These are phyloP conservation scores for Boletus semigastroideus DNA, from an alignment of 1,284 basidiomycete species.

Conservation along the genomic window DNA sequence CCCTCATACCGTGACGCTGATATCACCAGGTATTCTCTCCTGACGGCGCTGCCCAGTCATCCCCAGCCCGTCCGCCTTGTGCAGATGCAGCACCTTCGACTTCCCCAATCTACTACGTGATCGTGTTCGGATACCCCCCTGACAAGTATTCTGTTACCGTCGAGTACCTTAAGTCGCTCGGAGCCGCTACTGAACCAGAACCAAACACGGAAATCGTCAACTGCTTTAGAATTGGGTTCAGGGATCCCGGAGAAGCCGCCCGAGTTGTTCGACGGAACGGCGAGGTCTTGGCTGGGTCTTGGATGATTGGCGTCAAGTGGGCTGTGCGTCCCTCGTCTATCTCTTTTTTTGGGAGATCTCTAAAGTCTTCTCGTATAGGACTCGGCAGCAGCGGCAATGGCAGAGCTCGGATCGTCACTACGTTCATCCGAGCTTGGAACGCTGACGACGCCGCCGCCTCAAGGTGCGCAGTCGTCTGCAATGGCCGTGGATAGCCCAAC, in stretches of 20 bases:
- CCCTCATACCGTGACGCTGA: neutral
- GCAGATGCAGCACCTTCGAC: slow-evolving; percentile 29
- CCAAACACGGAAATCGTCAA: slow-evolving; percentile 62
- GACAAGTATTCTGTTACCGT: slow-evolving; percentile 68
- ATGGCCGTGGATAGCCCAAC: slow-evolving; percentile 48
- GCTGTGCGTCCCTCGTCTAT: slow-evolving; percentile 48
- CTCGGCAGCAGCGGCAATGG: slow-evolving; percentile 51
- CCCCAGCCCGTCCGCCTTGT: slow-evolving; percentile 34
- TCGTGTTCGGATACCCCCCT: slow-evolving; percentile 75
- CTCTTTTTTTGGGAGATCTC: neutral
- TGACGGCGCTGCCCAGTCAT: slow-evolving; percentile 18
- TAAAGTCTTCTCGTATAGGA: slow-evolving; percentile 43
- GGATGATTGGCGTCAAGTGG: slow-evolving; percentile 84
- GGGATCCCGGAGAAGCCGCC: slow-evolving; percentile 65
- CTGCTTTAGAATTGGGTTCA: slow-evolving; percentile 72
- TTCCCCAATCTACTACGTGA: slow-evolving; percentile 48
- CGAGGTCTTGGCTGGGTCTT: slow-evolving; percentile 67
- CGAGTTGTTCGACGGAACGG: slow-evolving; percentile 78
- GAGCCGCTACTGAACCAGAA: slow-evolving; percentile 63
- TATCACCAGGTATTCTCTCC: slow-evolving; percentile 23
- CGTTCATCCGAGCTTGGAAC: slow-evolving; percentile 29
- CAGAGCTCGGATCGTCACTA: slow-evolving; percentile 48
- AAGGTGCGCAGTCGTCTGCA: slow-evolving; percentile 32
- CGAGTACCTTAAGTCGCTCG: slow-evolving; percentile 70
- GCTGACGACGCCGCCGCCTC: slow-evolving; percentile 24